These are phyloP conservation scores for Artemisia tridentata DNA, from an alignment of 129 eudicot species.

Conservation along the genomic window DNA sequence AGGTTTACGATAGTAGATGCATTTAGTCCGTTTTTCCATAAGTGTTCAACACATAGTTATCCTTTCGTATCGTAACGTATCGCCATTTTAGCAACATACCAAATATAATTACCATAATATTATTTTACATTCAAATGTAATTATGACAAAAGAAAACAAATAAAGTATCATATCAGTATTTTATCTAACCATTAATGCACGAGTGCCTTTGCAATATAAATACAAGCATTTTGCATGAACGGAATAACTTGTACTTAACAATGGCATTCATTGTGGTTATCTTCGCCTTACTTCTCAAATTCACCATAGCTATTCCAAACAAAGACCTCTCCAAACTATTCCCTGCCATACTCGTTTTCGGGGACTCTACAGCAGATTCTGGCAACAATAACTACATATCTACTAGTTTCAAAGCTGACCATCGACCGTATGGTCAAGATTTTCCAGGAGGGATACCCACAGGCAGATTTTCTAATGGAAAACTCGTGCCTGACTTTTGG, in stretches of 20 bases:
- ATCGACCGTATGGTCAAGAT: slow-evolving; percentile 39
- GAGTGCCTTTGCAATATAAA: background rate
- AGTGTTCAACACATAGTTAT: too few relatives aligned
- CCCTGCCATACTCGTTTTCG: slow-evolving; percentile 39
- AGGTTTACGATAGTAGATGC: too few relatives aligned
- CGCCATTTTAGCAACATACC: background rate
- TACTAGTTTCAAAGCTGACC: slow-evolving; percentile 34
- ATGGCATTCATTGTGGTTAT: slow-evolving; percentile 23
- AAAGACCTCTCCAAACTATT: slow-evolving; percentile 17
- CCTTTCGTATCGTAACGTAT: background rate
- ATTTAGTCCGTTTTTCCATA: too few relatives aligned
- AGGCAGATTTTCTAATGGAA: slow-evolving; percentile 52
- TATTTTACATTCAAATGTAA: background rate
- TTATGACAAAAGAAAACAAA: background rate
- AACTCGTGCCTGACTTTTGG: slow-evolving; percentile 43
- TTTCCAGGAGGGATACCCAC: slow-evolving; percentile 43
- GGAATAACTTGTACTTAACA: background rate
- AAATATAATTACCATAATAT: background rate
- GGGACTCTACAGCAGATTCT: slow-evolving; percentile 45
- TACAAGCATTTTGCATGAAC: slow-evolving; percentile 18
- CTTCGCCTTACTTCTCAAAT: slow-evolving; percentile 12
- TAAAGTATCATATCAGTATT: slow-evolving; percentile 9
- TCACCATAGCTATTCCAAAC: background rate
- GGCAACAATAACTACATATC: slow-evolving; percentile 45
- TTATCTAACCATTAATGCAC: slow-evolving; percentile 22